Base-by-base conservation (phyloP, 2,329 filamentous ascomycete species). In the Penicillium corylophilum region DNA sequence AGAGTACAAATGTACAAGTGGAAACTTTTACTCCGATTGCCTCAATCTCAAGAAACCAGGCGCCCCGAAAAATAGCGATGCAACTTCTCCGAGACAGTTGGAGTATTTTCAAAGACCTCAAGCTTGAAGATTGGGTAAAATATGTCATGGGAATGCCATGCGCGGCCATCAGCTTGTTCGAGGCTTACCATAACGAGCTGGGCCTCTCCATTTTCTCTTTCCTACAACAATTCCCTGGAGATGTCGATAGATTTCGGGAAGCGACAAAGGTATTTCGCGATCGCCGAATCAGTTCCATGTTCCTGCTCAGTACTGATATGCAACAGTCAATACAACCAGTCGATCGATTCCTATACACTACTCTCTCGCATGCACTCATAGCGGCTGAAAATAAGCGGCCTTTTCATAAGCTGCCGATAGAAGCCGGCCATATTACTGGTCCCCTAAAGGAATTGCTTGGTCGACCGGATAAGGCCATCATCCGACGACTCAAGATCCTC, bases 51-150 rank as follows among this genome's bases (percentile, higher is more conserved):
- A 29, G 26, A 10, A 29, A 10, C 9, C 26, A 29, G 26, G 26
- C 5, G 26, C 26, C 26, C 26, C 26, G 26, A 29, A 29, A 29
- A 29, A 29, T 29, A 29, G 26, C 26, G 9, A 26, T 44, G 42
- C 20, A 44, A 29, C 42, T 44, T 29, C 42, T 44, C n/a, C 42
- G 24, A 29, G 42, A 44, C 28, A 44, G 42, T 29, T 44, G 42
- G 42, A 12, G 5, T 15, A 16, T 44, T 20, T 44, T 44, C 42
- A 44, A 44, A 44, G 9, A 44, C 15, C 24, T 44, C 42, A 20
- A 24, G n/a, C 28, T 44, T 18, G 24, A 31, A 31, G 26, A 18
- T 20, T 44, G 42, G 42, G 42, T 44, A 20, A 24, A 44, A 24
- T 18, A 16, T 26, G 42, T 44, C 23, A 44, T 44, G n/a, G 42